phyloP scores from a whole-genome alignment of 2,329 filamentous ascomycete species.

The Clonostachys byssicola region DNA sequence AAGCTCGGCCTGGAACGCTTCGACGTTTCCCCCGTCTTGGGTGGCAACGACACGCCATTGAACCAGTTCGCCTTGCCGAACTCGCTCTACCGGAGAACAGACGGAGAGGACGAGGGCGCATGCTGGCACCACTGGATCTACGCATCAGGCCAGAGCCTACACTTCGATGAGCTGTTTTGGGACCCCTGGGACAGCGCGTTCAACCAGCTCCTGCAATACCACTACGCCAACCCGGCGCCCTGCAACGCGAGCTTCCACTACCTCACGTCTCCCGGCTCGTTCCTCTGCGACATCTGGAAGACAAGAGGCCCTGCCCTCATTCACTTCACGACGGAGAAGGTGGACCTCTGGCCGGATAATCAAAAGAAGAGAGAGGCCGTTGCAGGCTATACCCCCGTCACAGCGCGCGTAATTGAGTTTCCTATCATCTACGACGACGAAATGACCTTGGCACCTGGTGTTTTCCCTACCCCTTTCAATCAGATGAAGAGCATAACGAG shows the following conservation, averaged over 20 bases:
- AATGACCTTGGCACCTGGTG: background rate
- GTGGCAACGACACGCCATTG: background rate
- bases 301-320: background rate
- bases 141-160: background rate
- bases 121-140: background rate
- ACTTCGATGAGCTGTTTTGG: background rate
- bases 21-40: background rate
- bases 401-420: background rate
- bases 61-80: background rate
- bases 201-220: background rate
- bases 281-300: background rate
- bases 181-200: background rate
- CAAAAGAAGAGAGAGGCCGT: too few species aligned
- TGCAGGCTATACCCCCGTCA: background rate
- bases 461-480: background rate
- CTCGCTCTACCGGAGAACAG: background rate
- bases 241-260: background rate
- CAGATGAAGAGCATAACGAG: background rate
- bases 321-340: background rate
- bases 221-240: background rate
- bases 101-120: background rate
- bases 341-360: background rate
- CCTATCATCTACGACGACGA: background rate
- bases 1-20: background rate
- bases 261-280: background rate